Percentiles rank a stretch among this genome's conserved stretches.
Evolutionary conservation across 2,329 filamentous ascomycete genomes (phyloP).

Genomic region (Fusarium lyarnte): DNA sequence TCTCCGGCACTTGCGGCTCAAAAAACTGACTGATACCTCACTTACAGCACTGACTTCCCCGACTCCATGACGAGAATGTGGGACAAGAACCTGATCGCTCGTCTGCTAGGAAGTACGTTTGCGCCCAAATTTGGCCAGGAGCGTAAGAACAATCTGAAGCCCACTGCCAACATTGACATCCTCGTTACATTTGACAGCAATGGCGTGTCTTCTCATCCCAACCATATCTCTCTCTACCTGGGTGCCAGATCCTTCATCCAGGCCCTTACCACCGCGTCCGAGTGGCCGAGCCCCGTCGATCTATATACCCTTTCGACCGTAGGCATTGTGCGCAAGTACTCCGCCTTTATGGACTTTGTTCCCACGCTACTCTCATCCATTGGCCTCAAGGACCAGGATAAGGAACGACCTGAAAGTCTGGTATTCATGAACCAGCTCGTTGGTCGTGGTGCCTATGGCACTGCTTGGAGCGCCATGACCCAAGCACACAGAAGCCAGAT

Average conservation of each 20-base stretch:
- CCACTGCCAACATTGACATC: slow-evolving; percentile 73
- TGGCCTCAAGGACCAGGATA: slow-evolving; percentile 47
- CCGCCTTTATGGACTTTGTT: slow-evolving; percentile 78
- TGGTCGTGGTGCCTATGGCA: slow-evolving; percentile 59
- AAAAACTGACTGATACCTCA: slow-evolving; percentile 3
- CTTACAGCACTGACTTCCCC: slow-evolving; percentile 69
- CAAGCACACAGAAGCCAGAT: slow-evolving; percentile 93
- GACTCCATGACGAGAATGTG: slow-evolving; percentile 88
- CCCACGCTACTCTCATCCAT: slow-evolving; percentile 66
- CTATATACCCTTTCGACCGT: slow-evolving; percentile 86
- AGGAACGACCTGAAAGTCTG: slow-evolving; percentile 63
- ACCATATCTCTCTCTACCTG: slow-evolving; percentile 89
- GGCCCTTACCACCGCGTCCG: slow-evolving; percentile 70
- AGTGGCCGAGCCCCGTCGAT: slow-evolving; percentile 77
- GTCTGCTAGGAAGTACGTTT: slow-evolving; percentile 77
- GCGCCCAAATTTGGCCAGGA: slow-evolving; percentile 67
- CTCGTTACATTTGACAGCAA: slow-evolving; percentile 88
- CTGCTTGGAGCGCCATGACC: slow-evolving; percentile 87
- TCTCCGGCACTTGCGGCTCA: background rate
- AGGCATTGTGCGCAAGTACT: slow-evolving; percentile 81
- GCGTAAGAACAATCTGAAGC: slow-evolving; percentile 46
- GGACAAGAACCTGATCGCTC: slow-evolving; percentile 75
- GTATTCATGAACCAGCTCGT: slow-evolving; percentile 78
- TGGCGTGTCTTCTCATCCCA: slow-evolving; percentile 89
- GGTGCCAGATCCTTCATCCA: slow-evolving; percentile 80